These are phyloP conservation scores for Termitomyces sp. DNA, from an alignment of 768 basidiomycete species.

Conservation along the genomic window DNA sequence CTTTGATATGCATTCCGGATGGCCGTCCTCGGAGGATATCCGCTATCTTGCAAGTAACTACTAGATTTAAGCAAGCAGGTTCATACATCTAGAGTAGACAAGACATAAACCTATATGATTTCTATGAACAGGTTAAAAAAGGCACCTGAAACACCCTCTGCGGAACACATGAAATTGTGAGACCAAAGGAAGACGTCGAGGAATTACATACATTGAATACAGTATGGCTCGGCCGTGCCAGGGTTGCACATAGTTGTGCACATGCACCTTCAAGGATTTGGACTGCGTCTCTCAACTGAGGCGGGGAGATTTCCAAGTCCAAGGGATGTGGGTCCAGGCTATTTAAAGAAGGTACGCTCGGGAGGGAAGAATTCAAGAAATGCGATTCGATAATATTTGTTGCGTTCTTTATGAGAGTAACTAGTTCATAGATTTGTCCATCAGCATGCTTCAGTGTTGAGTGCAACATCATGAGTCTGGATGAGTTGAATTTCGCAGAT, in stretches of 20 bases:
- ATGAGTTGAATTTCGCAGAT: too few relatives aligned
- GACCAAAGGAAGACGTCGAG: too few relatives aligned
- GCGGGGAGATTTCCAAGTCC: neutral
- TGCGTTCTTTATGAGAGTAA: neutral
- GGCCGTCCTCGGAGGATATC: constrained; percentile 31
- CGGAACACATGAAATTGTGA: neutral
- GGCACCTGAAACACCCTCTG: neutral
- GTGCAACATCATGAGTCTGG: too few relatives aligned
- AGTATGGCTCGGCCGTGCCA: neutral
- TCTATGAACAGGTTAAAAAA: neutral
- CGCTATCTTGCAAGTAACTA: constrained; percentile 27
- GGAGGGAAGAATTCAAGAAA: neutral
- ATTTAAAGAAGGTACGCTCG: neutral
- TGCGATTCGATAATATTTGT: neutral
- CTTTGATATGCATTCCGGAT: constrained; percentile 18
- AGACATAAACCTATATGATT: neutral
- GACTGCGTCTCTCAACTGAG: neutral
- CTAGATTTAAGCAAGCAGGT: constrained; percentile 21
- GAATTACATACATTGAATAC: neutral
- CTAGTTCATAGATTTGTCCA: neutral
- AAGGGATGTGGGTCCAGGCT: neutral
- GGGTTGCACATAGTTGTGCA: neutral
- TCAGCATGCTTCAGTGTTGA: neutral
- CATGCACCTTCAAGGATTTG: neutral
- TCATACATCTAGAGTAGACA: neutral